These are phyloP conservation scores for Liriodendron chinense DNA, from an alignment of 164 flowering plant genomes.

Conservation along the genomic window DNA sequence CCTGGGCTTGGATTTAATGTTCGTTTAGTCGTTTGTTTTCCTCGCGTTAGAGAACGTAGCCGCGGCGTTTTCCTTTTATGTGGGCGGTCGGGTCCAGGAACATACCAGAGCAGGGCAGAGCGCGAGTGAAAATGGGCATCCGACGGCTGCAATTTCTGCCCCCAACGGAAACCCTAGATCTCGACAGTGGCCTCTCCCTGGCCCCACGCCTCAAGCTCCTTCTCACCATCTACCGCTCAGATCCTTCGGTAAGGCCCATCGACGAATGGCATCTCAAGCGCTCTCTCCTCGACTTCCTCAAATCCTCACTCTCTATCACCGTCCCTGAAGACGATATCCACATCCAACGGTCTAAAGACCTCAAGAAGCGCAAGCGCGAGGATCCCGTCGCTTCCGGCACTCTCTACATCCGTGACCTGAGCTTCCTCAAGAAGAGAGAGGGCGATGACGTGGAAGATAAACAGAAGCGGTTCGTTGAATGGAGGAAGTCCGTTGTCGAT, in stretches of 20 bases:
- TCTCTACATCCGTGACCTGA: slow-evolving; percentile 62
- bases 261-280: slow-evolving; percentile 83
- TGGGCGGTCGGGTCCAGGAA: background rate
- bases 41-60: too few relatives aligned
- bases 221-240: slow-evolving; percentile 59
- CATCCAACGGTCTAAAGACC: slow-evolving; percentile 48
- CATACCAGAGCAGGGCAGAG: background rate
- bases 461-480: slow-evolving; percentile 48
- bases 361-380: slow-evolving; percentile 80
- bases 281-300: slow-evolving; percentile 63
- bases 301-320: slow-evolving; percentile 38
- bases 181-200: slow-evolving; percentile 60
- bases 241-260: slow-evolving; percentile 55
- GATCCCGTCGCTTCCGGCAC: slow-evolving; percentile 75
- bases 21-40: too few relatives aligned
- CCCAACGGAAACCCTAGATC: slow-evolving; percentile 62
- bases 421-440: slow-evolving; percentile 34
- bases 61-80: too few relatives aligned
- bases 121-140: slow-evolving; percentile 13
- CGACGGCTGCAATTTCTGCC: slow-evolving; percentile 30
- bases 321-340: slow-evolving; percentile 63
- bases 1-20: too few relatives aligned
- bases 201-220: slow-evolving; percentile 63
- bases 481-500: slow-evolving; percentile 54
- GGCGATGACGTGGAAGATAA: slow-evolving; percentile 16